A percentile compares a stretch with the other conserved stretches of the same genome.
These are phyloP conservation scores for Aschersonia sp. DNA, from an alignment of 2,329 filamentous ascomycete genomes.

Conservation along the genomic window DNA sequence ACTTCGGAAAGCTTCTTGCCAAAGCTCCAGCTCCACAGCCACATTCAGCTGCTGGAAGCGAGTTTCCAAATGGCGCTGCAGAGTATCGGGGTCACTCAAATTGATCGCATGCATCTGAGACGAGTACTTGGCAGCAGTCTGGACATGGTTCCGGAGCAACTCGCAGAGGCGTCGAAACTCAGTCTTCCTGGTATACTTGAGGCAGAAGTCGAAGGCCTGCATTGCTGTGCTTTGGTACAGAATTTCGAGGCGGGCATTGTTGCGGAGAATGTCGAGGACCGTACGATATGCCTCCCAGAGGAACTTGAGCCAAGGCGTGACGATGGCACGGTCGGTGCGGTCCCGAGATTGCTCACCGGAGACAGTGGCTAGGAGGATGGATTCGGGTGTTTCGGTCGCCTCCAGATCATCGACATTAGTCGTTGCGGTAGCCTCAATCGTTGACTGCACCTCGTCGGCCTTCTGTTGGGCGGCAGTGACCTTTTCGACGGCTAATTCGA, in stretches of 20 bases:
- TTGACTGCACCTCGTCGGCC: conserved; percentile 87
- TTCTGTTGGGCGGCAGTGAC: conserved; percentile 91
- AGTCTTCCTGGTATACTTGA: conserved; percentile 96
- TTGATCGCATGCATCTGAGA: conserved; percentile 99
- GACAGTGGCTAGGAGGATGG: conserved; percentile 91
- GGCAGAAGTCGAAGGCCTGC: conserved; percentile 97
- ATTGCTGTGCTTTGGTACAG: conserved; percentile 98
- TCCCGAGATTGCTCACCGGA: conserved; percentile 96
- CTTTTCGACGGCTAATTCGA: conserved; percentile 91
- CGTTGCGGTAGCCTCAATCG: conserved; percentile 55
- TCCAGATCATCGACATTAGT: conserved; percentile 87
- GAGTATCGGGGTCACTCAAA: conserved; percentile 88
- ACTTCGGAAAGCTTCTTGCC: conserved; percentile 98
- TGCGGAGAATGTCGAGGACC: conserved; percentile 94
- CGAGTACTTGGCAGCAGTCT: conserved; percentile 98
- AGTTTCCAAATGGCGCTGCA: conserved; percentile 94
- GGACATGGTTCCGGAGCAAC: conserved; percentile 93
- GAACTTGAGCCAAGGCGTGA: conserved; percentile 98
- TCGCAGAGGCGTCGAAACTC: conserved; percentile 98
- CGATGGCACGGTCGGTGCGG: conserved; percentile 92
- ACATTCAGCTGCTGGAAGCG: conserved; percentile 98
- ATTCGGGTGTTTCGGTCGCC: conserved; percentile 93
- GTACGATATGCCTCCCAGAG: conserved; percentile 99
- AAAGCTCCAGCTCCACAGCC: conserved; percentile 91
- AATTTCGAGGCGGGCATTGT: conserved; percentile 92